Conservation (phyloP, 768 basidiomycete species). For the Russula brevipes region DNA sequence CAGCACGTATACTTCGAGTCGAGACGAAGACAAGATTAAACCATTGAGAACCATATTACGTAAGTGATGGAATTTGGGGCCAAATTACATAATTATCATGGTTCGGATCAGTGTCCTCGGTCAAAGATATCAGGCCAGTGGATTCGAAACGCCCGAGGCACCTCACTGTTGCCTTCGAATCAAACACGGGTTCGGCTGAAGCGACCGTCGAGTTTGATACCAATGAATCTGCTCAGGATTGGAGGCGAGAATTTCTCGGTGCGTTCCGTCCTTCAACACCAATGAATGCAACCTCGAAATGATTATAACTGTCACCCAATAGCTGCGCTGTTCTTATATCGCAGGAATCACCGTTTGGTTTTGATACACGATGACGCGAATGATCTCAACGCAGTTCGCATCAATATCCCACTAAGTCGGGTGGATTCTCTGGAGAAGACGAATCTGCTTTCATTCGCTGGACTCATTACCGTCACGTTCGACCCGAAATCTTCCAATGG, state of each 20-base stretch:
- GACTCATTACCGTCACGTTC: slow-evolving; percentile 24
- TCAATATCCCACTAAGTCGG: slow-evolving; percentile 43
- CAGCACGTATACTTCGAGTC: slow-evolving; percentile 50
- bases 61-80: slow-evolving; percentile 30
- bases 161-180: slow-evolving; percentile 36
- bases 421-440: slow-evolving; percentile 32
- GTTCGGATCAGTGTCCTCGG: slow-evolving; percentile 42
- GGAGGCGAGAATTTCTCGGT: slow-evolving; percentile 47
- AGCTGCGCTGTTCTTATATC: slow-evolving; percentile 46
- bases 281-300: background rate
- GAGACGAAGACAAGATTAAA: slow-evolving; percentile 47
- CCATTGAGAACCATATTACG: slow-evolving; percentile 49
- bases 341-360: slow-evolving; percentile 38
- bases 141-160: slow-evolving; percentile 43
- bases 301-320: background rate
- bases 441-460: slow-evolving; percentile 23
- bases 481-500: slow-evolving; percentile 2
- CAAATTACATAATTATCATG: background rate
- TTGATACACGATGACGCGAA: slow-evolving; percentile 32
- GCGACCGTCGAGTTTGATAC: slow-evolving; percentile 52
- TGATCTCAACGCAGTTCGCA: slow-evolving; percentile 38
- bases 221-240: slow-evolving; percentile 46
- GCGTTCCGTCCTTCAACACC: slow-evolving; percentile 5
- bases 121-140: slow-evolving; percentile 40
- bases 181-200: slow-evolving; percentile 27